A percentile compares a stretch with the other conserved stretches of the same genome.
Conservation (phyloP, 495 filamentous ascomycete species). For the Alectoria sarmentosa region DNA sequence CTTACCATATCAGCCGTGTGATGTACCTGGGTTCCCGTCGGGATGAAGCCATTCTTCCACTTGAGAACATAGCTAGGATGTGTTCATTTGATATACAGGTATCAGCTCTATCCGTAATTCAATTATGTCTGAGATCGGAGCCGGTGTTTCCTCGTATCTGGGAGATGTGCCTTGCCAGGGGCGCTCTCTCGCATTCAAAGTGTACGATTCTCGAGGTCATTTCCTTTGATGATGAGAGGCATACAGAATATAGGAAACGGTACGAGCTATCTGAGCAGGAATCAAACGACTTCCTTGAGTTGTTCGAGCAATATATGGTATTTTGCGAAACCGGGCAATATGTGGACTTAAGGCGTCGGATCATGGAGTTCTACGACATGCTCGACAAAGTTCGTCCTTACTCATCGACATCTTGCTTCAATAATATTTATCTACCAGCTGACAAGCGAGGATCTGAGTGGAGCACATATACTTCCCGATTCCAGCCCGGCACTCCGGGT, state of each 20-base stretch:
- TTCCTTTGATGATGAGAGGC: rapidly evolving
- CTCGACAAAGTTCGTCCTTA: too few species aligned
- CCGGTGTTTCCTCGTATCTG: not conserved
- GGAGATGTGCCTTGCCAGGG: not conserved
- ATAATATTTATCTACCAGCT: too few species aligned
- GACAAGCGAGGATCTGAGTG: too few species aligned
- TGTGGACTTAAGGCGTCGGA: too few species aligned
- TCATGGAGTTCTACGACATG: too few species aligned
- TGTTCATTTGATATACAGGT: not conserved
- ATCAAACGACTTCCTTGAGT: not conserved
- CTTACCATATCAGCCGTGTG: not conserved
- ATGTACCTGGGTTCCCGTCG: not conserved
- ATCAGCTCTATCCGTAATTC: not conserved
- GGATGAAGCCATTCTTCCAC: too few species aligned
- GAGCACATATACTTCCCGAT: too few species aligned
- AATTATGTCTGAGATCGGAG: not conserved
- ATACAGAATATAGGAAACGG: not conserved
- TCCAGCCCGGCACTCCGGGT: too few species aligned
- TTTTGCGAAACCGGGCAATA: not conserved
- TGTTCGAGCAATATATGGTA: not conserved
- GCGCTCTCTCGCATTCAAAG: not conserved
- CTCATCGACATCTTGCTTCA: too few species aligned
- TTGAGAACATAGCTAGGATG: not conserved
- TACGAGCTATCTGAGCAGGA: not conserved
- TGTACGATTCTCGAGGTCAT: not conserved